Percentiles rank a stretch among this genome's conserved stretches.
Conservation (phyloP, 129 eudicot genomes). For the Artemisia argyi region DNA sequence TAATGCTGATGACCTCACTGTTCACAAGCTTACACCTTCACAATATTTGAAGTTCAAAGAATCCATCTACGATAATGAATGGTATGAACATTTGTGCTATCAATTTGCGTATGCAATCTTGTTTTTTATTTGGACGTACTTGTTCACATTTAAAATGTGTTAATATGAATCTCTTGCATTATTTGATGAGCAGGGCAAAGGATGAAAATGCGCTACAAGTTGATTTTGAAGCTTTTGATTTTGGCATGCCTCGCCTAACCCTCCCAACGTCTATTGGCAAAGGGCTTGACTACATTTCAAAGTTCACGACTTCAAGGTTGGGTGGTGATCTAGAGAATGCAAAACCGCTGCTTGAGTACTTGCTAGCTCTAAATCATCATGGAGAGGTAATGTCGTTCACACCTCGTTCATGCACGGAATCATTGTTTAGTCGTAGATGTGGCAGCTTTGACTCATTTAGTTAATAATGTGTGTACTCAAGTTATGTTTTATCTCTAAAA, state of each 20-base stretch:
- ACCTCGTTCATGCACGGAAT: too few relatives aligned
- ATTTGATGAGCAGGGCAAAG: conserved; percentile 57
- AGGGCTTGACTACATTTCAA: conserved; percentile 64
- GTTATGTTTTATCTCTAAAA: too few relatives aligned
- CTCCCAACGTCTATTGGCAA: conserved; percentile 85
- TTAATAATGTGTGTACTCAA: too few relatives aligned
- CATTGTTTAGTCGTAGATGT: neutral
- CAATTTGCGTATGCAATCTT: too few relatives aligned
- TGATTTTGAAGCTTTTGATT: conserved; percentile 84
- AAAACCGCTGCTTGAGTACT: conserved; percentile 68
- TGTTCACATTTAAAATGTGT: neutral
- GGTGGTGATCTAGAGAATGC: conserved; percentile 55
- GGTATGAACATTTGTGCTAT: conserved; percentile 27
- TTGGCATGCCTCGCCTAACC: conserved; percentile 46
- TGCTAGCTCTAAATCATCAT: conserved; percentile 60
- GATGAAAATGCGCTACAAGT: conserved; percentile 78
- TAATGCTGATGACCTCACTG: conserved; percentile 58
- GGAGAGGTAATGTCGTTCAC: conserved; percentile 95
- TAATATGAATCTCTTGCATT: neutral
- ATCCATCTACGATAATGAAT: conserved; percentile 50
- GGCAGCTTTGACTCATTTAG: too few relatives aligned
- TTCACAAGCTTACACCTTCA: conserved; percentile 52
- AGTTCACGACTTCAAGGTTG: conserved; percentile 59
- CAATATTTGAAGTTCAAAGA: conserved; percentile 77
- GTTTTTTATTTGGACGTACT: neutral